Evolutionary conservation across 2,329 filamentous ascomycete species (phyloP), one percentile per base, ranked within the genome.

Genomic region (Penicillium occitanis): DNA sequence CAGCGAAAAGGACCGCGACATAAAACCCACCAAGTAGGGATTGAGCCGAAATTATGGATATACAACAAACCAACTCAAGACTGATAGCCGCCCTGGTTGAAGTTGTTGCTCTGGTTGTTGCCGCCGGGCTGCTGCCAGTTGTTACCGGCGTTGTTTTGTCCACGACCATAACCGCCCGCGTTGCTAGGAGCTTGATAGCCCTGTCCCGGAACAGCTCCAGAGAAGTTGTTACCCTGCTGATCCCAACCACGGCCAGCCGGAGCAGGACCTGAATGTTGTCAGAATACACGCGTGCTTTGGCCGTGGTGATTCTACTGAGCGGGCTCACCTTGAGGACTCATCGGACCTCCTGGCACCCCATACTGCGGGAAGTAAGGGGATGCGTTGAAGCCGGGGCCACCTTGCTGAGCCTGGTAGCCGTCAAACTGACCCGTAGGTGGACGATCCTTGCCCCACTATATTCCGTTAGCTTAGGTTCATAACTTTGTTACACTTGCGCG

Each of bases 391-490:
- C 82, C 83, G 63, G 86, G 87, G 71, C 85, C 89, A 80, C 88
- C 89, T 73, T 88, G 91, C 77, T 93, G 91, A 63, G 93, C 90
- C 72, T 91, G 89, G 76, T 91, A 94, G 72, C 92, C 91, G 73
- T 97, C 96, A 72, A 90, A 91, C 74, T 91, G 86, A 71, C 89
- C 87, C 73, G 88, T 93, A 33, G 95, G 92, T 63, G 93, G 93
- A 82, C 97, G 96, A 81, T 99, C 95, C 83, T 99, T 99, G 77
- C 95, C 95, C 95, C 95, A 99, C 94, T 98, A 76, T 81, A 82
- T 73, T 68, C 71, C 67, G 42, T 65, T 64, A 63, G 60, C 30
- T 50, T n/a, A n/a, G 63, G 17, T 51, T 8, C 44, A 59, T 59
- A 50, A 22, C 61, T 46, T 33, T 6, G 5, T 10, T 17, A 53